These are phyloP conservation scores for Daedalea quercina DNA, from an alignment of 768 basidiomycete species.

Conservation along the genomic window DNA sequence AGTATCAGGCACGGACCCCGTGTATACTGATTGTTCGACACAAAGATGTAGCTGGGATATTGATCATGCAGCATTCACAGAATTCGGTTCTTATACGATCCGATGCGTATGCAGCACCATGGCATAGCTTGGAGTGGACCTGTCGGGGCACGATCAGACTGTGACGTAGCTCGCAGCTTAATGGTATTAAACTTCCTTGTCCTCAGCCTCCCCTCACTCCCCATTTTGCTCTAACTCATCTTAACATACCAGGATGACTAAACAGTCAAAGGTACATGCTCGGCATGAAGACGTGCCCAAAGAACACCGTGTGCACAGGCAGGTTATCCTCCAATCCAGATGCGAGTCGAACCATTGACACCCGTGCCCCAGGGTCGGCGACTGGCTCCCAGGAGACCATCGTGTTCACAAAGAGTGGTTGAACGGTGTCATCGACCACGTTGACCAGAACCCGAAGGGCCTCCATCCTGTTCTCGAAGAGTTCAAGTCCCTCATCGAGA, in stretches of 20 bases:
- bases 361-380: neutral
- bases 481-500: conserved; percentile 15
- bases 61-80: too few relatives aligned
- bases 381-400: conserved; percentile 9
- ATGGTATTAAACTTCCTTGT: too few relatives aligned
- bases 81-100: too few relatives aligned
- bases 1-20: too few relatives aligned
- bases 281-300: neutral
- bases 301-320: neutral
- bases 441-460: conserved; percentile 1
- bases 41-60: too few relatives aligned
- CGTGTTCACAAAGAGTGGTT: conserved; percentile 4
- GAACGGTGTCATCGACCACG: conserved; percentile 6
- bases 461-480: conserved; percentile 16
- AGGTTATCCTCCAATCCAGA: neutral
- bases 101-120: too few relatives aligned
- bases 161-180: too few relatives aligned
- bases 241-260: neutral
- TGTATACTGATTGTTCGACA: too few relatives aligned
- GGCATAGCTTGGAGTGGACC: too few relatives aligned
- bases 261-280: neutral
- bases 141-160: too few relatives aligned
- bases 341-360: neutral
- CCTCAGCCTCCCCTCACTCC: too few relatives aligned
- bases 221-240: too few relatives aligned